Evolutionary conservation across 2,329 filamentous ascomycete genomes (phyloP), one percentile per base, ranked within the genome.

Genomic region (Venturia aucupariae): DNA sequence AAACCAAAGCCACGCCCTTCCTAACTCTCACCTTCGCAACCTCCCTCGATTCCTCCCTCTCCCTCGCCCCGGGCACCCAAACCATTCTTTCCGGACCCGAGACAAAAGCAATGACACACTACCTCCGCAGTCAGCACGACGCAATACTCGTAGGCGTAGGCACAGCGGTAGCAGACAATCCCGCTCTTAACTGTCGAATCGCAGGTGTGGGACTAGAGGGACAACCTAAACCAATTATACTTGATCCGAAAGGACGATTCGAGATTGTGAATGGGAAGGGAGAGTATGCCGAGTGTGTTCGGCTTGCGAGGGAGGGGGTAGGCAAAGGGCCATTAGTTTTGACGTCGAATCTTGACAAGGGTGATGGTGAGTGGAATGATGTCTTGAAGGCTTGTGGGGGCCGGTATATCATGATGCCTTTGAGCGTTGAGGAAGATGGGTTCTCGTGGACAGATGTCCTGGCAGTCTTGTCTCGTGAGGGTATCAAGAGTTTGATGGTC

Each of bases 41-140:
- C 7, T 97, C 92, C 4, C 87, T 99, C 69, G 93, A 97, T 77
- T 88, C 89, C 48, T 84, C 86, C 63, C 82, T 95, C 61, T 85
- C 92, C 1, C 81, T 93, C 35, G 82, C 87, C 0, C 90, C 91
- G 0, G 92, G 92, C 17, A 81, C 86, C n/a, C 89, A 89, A 68
- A 97, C 93, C 2, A 80, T 84, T 0, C 83, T 97, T 17, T 97
- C 93, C 1, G 92, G 92, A 3, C 84, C 88, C 0, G 81, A 87
- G 67, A 90, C 90, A 44, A 96, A 96, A 75, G 84, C 90, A 63
- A 95, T 97, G 90, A 97, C 93, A 0, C 93, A 97, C 75, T 90
- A 89, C 73, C 83, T 97, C 35, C 90, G 93, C 70, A 87, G 87
- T 15, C 84, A 82, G 19, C 92, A 97, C 76, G 86, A 90, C 67